Evolutionary conservation across 2,329 filamentous ascomycete genomes (phyloP).

Genomic region (Ramichloridium luteum): DNA sequence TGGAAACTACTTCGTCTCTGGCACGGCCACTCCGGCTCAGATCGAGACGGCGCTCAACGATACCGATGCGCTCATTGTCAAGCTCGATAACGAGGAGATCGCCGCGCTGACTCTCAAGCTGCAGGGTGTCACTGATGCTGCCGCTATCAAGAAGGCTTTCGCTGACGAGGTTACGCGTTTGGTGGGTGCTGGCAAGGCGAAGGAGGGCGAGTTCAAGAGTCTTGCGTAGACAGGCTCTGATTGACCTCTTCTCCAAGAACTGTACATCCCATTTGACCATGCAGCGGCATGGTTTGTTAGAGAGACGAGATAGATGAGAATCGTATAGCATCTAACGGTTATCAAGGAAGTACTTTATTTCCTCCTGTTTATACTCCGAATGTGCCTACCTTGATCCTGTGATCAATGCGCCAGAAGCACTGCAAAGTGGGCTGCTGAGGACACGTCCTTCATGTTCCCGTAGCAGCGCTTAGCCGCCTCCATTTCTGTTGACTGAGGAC

Average conservation of each 20-base stretch:
- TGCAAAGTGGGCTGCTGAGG: too few relatives aligned
- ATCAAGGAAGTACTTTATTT: too few relatives aligned
- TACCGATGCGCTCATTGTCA: conserved; percentile 74
- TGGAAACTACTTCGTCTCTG: conserved; percentile 77
- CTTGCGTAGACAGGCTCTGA: conserved; percentile 20
- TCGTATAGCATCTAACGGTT: too few relatives aligned
- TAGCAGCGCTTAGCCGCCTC: too few relatives aligned
- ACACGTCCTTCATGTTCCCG: too few relatives aligned
- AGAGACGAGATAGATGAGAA: too few relatives aligned
- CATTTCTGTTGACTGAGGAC: too few relatives aligned
- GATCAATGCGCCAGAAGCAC: too few relatives aligned
- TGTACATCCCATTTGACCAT: conserved; percentile 2
- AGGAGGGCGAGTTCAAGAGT: conserved; percentile 67
- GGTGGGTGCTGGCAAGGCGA: conserved; percentile 70
- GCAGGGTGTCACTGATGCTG: conserved; percentile 60
- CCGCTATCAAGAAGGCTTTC: conserved; percentile 79
- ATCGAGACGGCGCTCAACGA: conserved; percentile 77
- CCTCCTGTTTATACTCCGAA: too few relatives aligned
- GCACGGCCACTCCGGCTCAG: conserved; percentile 60
- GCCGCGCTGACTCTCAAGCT: conserved; percentile 72
- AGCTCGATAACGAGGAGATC: conserved; percentile 84
- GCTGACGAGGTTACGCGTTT: conserved; percentile 64
- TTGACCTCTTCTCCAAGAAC: too few relatives aligned
- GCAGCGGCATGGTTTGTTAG: too few relatives aligned
- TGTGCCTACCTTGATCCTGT: too few relatives aligned